Evolutionary conservation across 1,139 yeast genomes (phyloP).

Genomic region (Sugiyamaella neomexicana): DNA sequence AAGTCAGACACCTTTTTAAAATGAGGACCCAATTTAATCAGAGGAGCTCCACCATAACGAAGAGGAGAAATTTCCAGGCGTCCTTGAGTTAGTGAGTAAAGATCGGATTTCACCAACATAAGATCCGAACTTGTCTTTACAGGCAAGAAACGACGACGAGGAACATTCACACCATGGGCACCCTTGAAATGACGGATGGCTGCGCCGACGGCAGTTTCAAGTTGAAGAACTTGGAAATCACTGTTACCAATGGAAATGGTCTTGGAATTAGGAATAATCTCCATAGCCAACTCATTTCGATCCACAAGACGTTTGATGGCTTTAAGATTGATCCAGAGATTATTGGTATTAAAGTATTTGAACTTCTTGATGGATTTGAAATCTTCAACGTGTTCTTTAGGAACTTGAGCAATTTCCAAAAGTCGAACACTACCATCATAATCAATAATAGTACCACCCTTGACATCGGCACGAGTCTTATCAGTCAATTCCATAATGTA

Average conservation of each 20-base stretch:
- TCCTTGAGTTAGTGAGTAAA: constrained; percentile 89
- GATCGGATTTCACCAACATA: constrained; percentile 92
- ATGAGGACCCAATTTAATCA: constrained; percentile 93
- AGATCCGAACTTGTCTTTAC: constrained; percentile 96
- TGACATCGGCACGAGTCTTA: constrained; percentile 98
- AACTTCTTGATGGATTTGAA: constrained; percentile 96
- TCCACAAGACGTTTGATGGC: constrained; percentile 93
- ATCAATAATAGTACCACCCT: constrained; percentile 97
- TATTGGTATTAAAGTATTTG: constrained; percentile 96
- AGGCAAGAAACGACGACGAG: constrained; percentile 96
- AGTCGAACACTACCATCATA: constrained; percentile 94
- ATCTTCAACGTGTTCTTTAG: constrained; percentile 97
- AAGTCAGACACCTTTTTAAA: constrained; percentile 93
- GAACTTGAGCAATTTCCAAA: constrained; percentile 97
- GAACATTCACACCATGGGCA: constrained; percentile 98
- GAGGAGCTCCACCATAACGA: constrained; percentile 87
- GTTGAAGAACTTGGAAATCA: constrained; percentile 85
- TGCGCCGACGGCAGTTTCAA: constrained; percentile 99
- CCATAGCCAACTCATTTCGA: constrained; percentile 77
- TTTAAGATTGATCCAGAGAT: constrained; percentile 93
- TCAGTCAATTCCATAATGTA: constrained; percentile 98
- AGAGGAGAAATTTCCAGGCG: constrained; percentile 79
- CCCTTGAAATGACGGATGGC: constrained; percentile 94
- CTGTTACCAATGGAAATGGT: constrained; percentile 72
- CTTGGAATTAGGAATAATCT: constrained; percentile 93